A percentile compares a stretch with the other conserved stretches of the same genome.
These are phyloP conservation scores for Ilyonectria robusta DNA, from an alignment of 2,329 filamentous ascomycete species.

Conservation along the genomic window DNA sequence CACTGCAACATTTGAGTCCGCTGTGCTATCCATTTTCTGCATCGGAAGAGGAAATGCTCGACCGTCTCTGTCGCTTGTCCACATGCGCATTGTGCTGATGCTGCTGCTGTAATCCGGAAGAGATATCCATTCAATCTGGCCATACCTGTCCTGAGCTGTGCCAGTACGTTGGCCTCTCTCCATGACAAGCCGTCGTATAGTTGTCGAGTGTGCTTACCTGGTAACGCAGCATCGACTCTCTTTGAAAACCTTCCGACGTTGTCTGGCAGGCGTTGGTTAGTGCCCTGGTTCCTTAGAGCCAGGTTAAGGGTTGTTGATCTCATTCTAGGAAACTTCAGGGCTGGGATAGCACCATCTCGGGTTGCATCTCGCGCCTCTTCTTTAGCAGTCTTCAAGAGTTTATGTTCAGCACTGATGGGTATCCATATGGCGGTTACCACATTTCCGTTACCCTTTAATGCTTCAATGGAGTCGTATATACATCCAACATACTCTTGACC, in stretches of 20 bases:
- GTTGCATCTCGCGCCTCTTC: too few relatives aligned
- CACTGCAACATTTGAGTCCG: constrained; percentile 27
- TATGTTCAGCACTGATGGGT: constrained; percentile 20
- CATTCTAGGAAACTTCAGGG: constrained; percentile 19
- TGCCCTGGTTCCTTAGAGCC: constrained; percentile 15
- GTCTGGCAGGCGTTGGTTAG: constrained; percentile 27
- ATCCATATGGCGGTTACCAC: constrained; percentile 26
- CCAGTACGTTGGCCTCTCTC: too few relatives aligned
- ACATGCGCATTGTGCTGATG: constrained; percentile 32
- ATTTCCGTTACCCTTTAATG: constrained; percentile 24
- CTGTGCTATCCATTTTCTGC: constrained; percentile 27
- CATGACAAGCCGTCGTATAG: too few relatives aligned
- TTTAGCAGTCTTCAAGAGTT: constrained; percentile 9
- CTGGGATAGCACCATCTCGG: too few relatives aligned
- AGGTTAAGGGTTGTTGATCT: constrained; percentile 29
- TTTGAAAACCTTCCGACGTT: constrained; percentile 35
- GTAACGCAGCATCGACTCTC: constrained; percentile 33
- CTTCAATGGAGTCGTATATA: constrained; percentile 36
- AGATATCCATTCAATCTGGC: too few relatives aligned
- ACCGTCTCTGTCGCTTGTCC: constrained; percentile 35
- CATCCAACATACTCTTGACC: constrained; percentile 19
- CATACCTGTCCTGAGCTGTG: too few relatives aligned
- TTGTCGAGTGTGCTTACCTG: not conserved
- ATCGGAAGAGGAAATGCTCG: constrained; percentile 37
- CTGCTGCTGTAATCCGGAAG: constrained; percentile 1